Evolutionary conservation across 345 rosid species (phyloP), one percentile per base, ranked within the genome.

Genomic region (Rubroshorea leprosula): DNA sequence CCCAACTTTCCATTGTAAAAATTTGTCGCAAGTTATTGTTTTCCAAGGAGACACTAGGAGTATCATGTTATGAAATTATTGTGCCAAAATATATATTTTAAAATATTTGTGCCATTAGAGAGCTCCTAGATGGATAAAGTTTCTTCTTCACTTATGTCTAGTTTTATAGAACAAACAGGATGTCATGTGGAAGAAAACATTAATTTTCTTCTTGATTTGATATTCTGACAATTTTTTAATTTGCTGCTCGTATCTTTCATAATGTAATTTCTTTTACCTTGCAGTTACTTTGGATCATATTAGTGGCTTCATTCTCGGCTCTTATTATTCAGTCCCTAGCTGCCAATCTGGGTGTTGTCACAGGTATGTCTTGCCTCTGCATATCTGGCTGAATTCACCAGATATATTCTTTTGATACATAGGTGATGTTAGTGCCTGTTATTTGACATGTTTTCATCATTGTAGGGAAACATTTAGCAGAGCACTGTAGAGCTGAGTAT

Each of bases 311-410:
- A 3, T 86, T 91, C 74, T 89, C 97, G 26, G 96, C 96, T 72
- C 81, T 92, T 55, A 22, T 92, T 48, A 86, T 92, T 73, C 99
- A 92, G 68, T 89, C 97, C 56, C 58, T 92, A 12, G 96, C 96
- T 48, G 99, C 97, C 64, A 89, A 92, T 69, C 80, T 92, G 62
- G 98, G 98, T 54, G 97, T 92, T 71, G 97, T 89, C 67, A 89
- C 98, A 25, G 95, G 98, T 80, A 60, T 47, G 22, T 52, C 29
- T 35, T n/a, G 41, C 11, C 12, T 13, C 31, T 49, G 20, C 64
- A 35, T 57, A 19, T 2, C 13, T 24, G 23, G 27, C 55, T 50
- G 22, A 0, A 15, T 25, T 54, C 51, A 4, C 17, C 20, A 7
- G 24, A 5, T 60, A 16, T 47, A 23, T 31, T 49, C 25, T 54